Percentiles rank a stretch among this genome's conserved stretches.
Evolutionary conservation across 2,329 filamentous ascomycete species (phyloP).

Genomic region (Arthrobotrys pseudoclavata): DNA sequence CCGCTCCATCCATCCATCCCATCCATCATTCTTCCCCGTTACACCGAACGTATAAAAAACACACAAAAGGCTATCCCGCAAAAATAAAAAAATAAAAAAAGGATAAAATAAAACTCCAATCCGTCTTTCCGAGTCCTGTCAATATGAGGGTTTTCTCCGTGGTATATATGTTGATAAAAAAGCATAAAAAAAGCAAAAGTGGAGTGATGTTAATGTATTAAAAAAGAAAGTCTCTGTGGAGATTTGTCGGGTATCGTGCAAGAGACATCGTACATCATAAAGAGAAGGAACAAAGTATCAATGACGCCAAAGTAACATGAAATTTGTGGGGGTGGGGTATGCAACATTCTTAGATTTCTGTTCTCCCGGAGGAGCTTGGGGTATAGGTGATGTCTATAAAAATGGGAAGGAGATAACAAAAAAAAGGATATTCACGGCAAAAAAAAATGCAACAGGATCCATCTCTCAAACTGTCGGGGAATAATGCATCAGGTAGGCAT

Average conservation of each 20-base stretch:
- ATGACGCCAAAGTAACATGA: slow-evolving; percentile 7
- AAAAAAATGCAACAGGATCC: slow-evolving; percentile 23
- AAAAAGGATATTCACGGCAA: slow-evolving; percentile 8
- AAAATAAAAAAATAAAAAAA: slow-evolving; percentile 15
- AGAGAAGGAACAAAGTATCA: neutral
- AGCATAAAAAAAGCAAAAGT: neutral
- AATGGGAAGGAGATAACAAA: neutral
- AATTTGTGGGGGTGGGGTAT: neutral
- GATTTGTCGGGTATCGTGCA: slow-evolving; percentile 16
- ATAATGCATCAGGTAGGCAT: slow-evolving; percentile 26
- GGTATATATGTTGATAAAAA: neutral
- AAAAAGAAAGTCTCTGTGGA: slow-evolving; percentile 13
- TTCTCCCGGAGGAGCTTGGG: neutral
- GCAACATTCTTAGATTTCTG: slow-evolving; percentile 9
- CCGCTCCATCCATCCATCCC: neutral
- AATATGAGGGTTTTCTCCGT: neutral
- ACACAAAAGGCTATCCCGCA: neutral
- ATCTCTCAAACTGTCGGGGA: neutral
- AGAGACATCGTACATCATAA: neutral
- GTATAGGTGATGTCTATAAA: slow-evolving; percentile 41
- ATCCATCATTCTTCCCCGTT: neutral
- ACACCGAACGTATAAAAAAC: neutral
- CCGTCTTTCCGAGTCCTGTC: slow-evolving; percentile 5
- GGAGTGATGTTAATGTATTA: neutral
- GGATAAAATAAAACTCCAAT: slow-evolving; percentile 12